phyloP scores from a whole-genome alignment of 495 filamentous ascomycete genomes.

The Neurospora sp. region DNA sequence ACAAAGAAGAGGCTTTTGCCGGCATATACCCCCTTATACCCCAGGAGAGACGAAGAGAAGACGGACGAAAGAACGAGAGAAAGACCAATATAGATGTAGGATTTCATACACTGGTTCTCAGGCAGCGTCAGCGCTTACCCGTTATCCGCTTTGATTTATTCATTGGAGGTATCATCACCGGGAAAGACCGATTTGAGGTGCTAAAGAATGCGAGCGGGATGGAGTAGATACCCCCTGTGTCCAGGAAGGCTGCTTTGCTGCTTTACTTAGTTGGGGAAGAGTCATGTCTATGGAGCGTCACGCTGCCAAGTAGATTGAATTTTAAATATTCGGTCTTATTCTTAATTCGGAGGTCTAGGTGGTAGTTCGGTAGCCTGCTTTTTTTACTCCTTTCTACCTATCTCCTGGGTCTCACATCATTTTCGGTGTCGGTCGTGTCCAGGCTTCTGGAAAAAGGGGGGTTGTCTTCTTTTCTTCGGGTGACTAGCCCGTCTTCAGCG shows the following conservation, averaged over 20 bases:
- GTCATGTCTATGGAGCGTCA: background rate
- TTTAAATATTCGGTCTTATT: background rate
- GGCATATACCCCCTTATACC: background rate
- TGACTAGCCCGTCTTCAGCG: background rate
- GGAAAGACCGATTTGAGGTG: background rate
- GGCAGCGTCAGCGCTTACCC: background rate
- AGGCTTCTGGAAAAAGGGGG: background rate
- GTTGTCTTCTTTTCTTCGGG: background rate
- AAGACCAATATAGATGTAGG: background rate
- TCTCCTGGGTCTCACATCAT: background rate
- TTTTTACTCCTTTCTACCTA: background rate
- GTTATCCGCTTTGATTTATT: background rate
- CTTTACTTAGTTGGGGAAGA: background rate
- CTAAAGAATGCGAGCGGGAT: background rate
- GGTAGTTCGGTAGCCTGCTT: background rate
- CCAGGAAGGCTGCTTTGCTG: background rate
- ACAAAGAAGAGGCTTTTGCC: background rate
- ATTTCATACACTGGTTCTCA: background rate
- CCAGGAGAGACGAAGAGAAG: background rate
- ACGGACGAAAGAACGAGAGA: background rate
- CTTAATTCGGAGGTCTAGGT: background rate
- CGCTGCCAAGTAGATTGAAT: background rate
- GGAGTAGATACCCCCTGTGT: background rate
- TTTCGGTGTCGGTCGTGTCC: background rate
- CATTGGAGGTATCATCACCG: background rate